A percentile compares a stretch with the other conserved stretches of the same genome.
Evolutionary conservation across 2,329 filamentous ascomycete species (phyloP).

Genomic region (Fusarium graminum): DNA sequence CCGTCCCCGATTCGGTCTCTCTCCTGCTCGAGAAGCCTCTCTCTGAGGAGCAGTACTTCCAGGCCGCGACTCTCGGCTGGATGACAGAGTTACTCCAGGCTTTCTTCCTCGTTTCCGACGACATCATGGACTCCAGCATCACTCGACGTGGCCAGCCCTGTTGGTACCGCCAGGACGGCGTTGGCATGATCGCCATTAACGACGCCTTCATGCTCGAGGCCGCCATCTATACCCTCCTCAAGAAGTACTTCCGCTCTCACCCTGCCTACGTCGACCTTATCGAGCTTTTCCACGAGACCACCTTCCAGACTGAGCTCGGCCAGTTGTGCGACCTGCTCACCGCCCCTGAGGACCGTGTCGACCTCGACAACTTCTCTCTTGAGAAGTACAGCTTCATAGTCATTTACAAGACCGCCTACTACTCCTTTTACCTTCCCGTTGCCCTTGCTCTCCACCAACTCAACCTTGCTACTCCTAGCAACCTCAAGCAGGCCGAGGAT

Average conservation of each 20-base stretch:
- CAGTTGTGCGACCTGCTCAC: conserved; percentile 96
- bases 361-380: conserved; percentile 95
- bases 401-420: conserved; percentile 99
- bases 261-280: conserved; percentile 90
- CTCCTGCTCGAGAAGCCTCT: conserved; percentile 80
- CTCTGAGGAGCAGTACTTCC: conserved; percentile 86
- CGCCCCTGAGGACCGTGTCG: conserved; percentile 91
- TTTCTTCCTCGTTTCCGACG: conserved; percentile 98
- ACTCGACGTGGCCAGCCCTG: conserved; percentile 94
- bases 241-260: conserved; percentile 92
- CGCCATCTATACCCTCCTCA: conserved; percentile 89
- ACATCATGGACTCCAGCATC: conserved; percentile 98
- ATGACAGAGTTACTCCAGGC: conserved; percentile 98
- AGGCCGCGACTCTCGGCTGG: conserved; percentile 91
- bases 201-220: conserved; percentile 96
- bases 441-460: conserved; percentile 89
- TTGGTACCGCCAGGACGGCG: conserved; percentile 92
- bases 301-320: conserved; percentile 94
- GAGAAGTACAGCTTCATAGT: conserved; percentile 98
- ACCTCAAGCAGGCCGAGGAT: conserved; percentile 88
- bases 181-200: conserved; percentile 98
- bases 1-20: conserved; percentile 90
- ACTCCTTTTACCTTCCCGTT: conserved; percentile 98
- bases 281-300: conserved; percentile 96
- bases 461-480: conserved; percentile 85